phyloP scores from a whole-genome alignment of 352 stramenopile genomes.

The Phytopythium sindhum region DNA sequence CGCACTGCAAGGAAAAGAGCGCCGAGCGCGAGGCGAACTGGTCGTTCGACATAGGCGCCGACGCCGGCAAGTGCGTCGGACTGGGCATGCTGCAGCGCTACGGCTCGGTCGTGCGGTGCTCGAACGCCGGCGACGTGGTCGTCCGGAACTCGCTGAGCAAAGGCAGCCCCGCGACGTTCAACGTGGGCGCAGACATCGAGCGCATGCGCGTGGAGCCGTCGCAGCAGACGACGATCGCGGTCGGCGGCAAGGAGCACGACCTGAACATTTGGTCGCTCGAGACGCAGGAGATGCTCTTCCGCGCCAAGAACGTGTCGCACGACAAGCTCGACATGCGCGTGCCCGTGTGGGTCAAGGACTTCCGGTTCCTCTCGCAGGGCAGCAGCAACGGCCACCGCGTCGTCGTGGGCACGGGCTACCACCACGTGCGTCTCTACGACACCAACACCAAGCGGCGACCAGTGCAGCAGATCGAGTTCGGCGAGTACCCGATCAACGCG shows the following conservation, averaged over 20 bases:
- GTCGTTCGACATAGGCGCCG: slow-evolving; percentile 25
- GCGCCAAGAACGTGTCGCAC: slow-evolving; percentile 84
- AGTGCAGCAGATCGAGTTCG: slow-evolving; percentile 66
- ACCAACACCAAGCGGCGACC: slow-evolving; percentile 82
- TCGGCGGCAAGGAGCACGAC: slow-evolving; percentile 83
- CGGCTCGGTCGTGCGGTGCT: slow-evolving; percentile 71
- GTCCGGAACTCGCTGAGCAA: slow-evolving; percentile 46
- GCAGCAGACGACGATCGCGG: slow-evolving; percentile 52
- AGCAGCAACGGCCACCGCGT: slow-evolving; percentile 69
- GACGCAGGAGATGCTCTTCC: slow-evolving; percentile 71
- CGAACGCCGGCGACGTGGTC: slow-evolving; percentile 45
- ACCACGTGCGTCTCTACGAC: slow-evolving; percentile 86
- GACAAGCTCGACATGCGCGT: slow-evolving; percentile 88
- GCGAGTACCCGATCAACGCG: slow-evolving; percentile 73
- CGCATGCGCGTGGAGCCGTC: slow-evolving; percentile 50
- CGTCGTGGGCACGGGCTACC: slow-evolving; percentile 73
- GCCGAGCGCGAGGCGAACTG: slow-evolving; percentile 36
- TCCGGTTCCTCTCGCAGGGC: slow-evolving; percentile 57
- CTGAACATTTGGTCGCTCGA: slow-evolving; percentile 82
- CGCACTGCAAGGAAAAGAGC: slow-evolving; percentile 32
- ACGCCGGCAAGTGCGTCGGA: slow-evolving; percentile 35
- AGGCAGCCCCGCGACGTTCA: slow-evolving; percentile 45
- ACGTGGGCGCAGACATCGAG: slow-evolving; percentile 45
- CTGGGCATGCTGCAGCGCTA: slow-evolving; percentile 56
- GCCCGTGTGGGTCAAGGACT: slow-evolving; percentile 87